These are phyloP conservation scores for Desmodesmus armatus DNA, from an alignment of 139 green algal genomes.

Conservation along the genomic window DNA sequence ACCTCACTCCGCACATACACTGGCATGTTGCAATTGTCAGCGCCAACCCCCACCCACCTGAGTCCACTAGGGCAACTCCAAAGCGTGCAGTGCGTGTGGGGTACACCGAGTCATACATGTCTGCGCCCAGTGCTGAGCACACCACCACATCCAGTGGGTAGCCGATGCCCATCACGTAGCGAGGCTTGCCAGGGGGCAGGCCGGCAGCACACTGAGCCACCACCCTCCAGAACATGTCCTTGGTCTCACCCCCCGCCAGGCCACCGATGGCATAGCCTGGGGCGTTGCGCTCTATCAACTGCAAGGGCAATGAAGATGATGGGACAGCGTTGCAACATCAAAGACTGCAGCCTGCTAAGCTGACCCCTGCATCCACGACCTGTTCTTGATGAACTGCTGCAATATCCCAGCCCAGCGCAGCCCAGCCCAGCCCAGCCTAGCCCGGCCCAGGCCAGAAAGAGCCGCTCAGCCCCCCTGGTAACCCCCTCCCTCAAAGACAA, in stretches of 20 bases:
- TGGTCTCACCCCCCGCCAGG: slow-evolving; percentile 94
- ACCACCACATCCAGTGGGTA: slow-evolving; percentile 97
- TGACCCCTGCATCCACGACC: no score
- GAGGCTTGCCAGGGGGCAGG: slow-evolving; percentile 82
- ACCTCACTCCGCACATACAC: no score
- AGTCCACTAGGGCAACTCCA: slow-evolving; percentile 88
- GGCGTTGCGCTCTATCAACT: slow-evolving; percentile 76
- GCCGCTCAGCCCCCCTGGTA: no score
- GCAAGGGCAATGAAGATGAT: no score
- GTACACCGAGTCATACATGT: slow-evolving; percentile 98
- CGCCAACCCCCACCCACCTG: no score
- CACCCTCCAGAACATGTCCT: slow-evolving; percentile 92
- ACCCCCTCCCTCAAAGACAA: neutral
- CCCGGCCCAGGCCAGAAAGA: no score
- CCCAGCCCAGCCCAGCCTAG: no score
- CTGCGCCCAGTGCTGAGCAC: slow-evolving; percentile 87
- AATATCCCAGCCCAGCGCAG: no score
- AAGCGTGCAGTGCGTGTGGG: slow-evolving; percentile 96
- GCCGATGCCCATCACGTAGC: slow-evolving; percentile 96
- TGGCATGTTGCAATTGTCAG: no score
- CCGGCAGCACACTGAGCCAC: slow-evolving; percentile 86
- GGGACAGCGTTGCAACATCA: no score
- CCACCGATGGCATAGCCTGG: slow-evolving; percentile 97
- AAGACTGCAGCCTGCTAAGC: slow-evolving; percentile 52
- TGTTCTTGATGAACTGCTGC: no score